Conservation (phyloP, 345 rosid genomes). For the Lenwebbia sp. region DNA sequence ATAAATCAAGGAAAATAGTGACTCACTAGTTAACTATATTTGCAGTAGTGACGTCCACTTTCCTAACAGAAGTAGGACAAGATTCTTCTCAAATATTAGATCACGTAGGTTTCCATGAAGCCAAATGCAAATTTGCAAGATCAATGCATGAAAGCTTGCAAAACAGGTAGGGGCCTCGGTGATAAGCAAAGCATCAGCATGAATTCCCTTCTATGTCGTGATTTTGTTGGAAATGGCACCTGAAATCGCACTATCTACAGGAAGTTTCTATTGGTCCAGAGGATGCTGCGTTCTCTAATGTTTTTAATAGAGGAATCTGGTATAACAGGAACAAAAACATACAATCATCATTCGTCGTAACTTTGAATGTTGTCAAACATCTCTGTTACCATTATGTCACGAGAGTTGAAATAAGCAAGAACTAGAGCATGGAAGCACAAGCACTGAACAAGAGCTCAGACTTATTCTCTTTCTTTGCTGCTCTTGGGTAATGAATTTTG, state of each 20-base stretch:
- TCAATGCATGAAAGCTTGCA: neutral
- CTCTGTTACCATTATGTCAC: neutral
- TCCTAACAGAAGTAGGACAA: neutral
- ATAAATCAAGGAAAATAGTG: neutral
- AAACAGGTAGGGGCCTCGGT: neutral
- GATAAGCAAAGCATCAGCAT: neutral
- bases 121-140: neutral
- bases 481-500: too few species aligned
- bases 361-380: neutral
- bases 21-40: neutral
- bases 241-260: neutral
- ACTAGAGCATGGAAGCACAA: neutral
- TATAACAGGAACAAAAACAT: neutral
- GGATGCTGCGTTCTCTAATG: neutral
- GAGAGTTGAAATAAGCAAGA: neutral
- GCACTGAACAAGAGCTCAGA: neutral
- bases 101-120: neutral
- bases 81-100: neutral
- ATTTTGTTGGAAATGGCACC: neutral
- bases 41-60: neutral
- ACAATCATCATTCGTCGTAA: neutral
- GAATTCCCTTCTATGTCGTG: neutral
- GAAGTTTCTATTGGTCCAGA: neutral
- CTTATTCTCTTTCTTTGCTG: too few species aligned
- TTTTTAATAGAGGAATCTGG: neutral